Percentiles rank a stretch among this genome's conserved stretches.
Evolutionary conservation across 2,329 filamentous ascomycete genomes (phyloP).

Genomic region (Botryotinia convoluta): DNA sequence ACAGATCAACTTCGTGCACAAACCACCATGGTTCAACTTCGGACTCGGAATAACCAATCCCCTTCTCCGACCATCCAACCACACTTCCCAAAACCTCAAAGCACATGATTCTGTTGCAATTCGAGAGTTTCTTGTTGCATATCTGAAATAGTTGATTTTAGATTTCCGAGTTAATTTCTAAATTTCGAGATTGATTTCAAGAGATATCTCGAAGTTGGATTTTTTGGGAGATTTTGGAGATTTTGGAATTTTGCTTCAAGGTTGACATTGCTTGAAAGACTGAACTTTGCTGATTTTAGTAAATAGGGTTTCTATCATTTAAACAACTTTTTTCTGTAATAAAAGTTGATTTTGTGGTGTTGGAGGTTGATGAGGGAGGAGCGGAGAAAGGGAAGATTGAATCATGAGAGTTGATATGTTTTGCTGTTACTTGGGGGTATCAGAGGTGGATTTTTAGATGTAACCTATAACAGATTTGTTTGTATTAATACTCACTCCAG

Average conservation of each 20-base stretch:
- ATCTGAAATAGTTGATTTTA: neutral
- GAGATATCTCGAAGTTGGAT: neutral
- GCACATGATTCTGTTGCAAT: neutral
- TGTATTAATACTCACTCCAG: rapidly evolving
- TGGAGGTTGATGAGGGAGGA: neutral
- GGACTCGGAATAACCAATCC: neutral
- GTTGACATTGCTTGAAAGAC: neutral
- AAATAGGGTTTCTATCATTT: neutral
- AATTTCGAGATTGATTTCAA: neutral
- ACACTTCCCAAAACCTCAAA: neutral
- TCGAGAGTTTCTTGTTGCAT: neutral
- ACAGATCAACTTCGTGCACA: neutral
- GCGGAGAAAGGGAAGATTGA: neutral
- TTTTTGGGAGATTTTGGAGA: neutral
- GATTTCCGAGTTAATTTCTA: neutral
- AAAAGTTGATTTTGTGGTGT: neutral
- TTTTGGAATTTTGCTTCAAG: neutral
- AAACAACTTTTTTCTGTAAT: neutral
- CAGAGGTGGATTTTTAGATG: neutral
- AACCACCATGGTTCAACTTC: neutral
- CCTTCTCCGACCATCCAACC: neutral
- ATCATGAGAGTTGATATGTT: neutral
- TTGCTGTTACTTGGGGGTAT: neutral
- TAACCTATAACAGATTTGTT: rapidly evolving
- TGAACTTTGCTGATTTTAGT: neutral